Evolutionary conservation across 1,139 yeast genomes (phyloP), one percentile per base, ranked within the genome.

Genomic region (Sugiyamaella xylanicola): DNA sequence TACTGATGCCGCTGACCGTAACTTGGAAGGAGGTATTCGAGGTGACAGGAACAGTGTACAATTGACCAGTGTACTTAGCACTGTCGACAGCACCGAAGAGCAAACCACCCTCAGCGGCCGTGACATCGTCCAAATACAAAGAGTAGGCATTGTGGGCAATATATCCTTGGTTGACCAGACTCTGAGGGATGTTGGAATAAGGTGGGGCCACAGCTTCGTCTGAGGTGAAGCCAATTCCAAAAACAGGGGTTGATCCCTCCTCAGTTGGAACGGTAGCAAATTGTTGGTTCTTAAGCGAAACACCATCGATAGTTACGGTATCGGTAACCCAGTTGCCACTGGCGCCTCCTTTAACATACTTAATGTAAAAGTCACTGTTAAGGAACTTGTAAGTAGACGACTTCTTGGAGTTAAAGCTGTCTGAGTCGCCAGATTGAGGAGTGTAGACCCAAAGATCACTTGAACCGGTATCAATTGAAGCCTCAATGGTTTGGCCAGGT

Each of bases 391-490:
- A 62, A 35, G 35, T 22, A 32, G 37, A 32, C 5, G 37, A 32
- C 4, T n/a, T 32, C 15, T 8, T 57, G 59, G 71, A 3, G 70
- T 69, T 16, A 3, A 25, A 11, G n/a, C 21, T 27, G 21, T 29
- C 67, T 20, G 41, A 37, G 5, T 51, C 71, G 4, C 72, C 74
- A 1, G 75, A 68, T 51, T 77, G 74, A 2, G 84, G 84, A 48
- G 82, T 74, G 3, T 11, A 81, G 19, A 85, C 78, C 89, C 89
- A 85, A 57, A 84, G 71, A 66, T 85, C 90, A 1, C 87, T 77
- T 2, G 88, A 83, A 0, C 90, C 90, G 4, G 90, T 84, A 65
- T 85, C 91, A 41, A 85, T 67, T 37, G 81, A 69, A 1, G 84
- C 83, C 4, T 73, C 73, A 32, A 85, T 77, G 8, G 74, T 67